Percentiles rank a stretch among this genome's conserved stretches.
These are phyloP conservation scores for Penicillium paradoxum DNA, from an alignment of 495 filamentous ascomycete genomes.

Conservation along the genomic window DNA sequence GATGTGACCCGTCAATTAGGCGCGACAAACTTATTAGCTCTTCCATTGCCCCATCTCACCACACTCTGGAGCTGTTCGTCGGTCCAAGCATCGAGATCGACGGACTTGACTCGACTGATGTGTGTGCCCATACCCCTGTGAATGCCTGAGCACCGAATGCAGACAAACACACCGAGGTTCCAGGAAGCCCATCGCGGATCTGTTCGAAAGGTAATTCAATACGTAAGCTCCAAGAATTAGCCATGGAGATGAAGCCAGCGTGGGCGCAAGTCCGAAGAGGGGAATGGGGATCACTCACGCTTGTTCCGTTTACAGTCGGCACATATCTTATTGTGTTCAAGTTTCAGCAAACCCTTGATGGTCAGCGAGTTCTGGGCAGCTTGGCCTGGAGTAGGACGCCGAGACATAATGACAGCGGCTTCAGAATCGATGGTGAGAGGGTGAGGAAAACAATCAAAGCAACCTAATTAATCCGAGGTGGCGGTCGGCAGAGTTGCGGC, in stretches of 20 bases:
- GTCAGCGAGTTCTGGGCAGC: conserved; percentile 84
- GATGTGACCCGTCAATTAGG: conserved; percentile 7
- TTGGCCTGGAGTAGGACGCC: conserved; percentile 72
- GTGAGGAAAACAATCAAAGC: conserved; percentile 20
- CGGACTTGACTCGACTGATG: conserved; percentile 95
- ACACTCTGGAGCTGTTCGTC: conserved; percentile 95
- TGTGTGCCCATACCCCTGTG: conserved; percentile 98
- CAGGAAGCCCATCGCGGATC: conserved; percentile 98
- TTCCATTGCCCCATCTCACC: conserved; percentile 86
- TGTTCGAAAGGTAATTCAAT: conserved; percentile 29
- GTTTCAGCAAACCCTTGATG: conserved; percentile 87
- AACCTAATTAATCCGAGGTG: conserved; percentile 17
- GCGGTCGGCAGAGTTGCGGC: conserved; percentile 23
- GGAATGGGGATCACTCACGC: conserved; percentile 52
- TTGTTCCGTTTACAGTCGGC: conserved; percentile 99
- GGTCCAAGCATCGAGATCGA: conserved; percentile 96
- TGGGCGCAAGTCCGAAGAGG: conserved; percentile 13
- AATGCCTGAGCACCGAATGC: conserved; percentile 96
- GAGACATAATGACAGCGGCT: conserved; percentile 63
- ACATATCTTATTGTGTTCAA: conserved; percentile 91
- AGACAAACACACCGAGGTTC: conserved; percentile 94
- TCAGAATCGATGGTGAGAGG: conserved; percentile 8
- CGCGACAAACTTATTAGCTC: conserved; percentile 76
- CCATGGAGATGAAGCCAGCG: background rate
- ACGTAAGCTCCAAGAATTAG: background rate